Base-by-base conservation (phyloP, 2,329 filamentous ascomycete genomes). In the Xylaria polymorpha region DNA sequence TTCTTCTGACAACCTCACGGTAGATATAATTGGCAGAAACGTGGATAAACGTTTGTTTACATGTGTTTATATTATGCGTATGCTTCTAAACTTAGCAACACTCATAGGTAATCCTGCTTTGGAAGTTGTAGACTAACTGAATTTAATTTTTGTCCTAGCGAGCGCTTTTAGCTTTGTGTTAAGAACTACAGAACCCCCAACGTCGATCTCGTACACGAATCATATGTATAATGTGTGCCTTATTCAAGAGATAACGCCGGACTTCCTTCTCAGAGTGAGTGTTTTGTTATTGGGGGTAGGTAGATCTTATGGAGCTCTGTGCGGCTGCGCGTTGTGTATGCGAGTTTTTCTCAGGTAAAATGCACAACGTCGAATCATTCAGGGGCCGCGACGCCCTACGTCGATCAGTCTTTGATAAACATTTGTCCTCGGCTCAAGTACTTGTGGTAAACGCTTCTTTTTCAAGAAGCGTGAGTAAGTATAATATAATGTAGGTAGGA, bases 31-130 rank as follows among this genome's bases (percentile, higher is more conserved):
- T 29, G 41, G 35, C 29, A 18, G 29, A 29, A 55, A 32, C 35
- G 9, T n/a, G 57, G 43, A 32, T n/a, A 15, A 10, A 41, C 37
- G 53, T 53, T 58, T 44, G 53, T 53, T 58, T 20, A 35, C 18
- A 41, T 55, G n/a, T 46, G 32, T 43, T 61, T 10, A 41, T n/a
- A 37, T 43, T 41, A 48, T 43, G 15, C 10, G 20, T 3, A 39
- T 39, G 12, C 20, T 39, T 56, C n/a, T 4, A 8, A 39, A 20
- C 14, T 14, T 32, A 39, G 29, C 14, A 43, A 29, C 6, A 29
- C 15, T 6, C 15, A 35, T 35, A 15, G 22, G 12, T 50, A 37
- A 25, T 29, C 37, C 15, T 44, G 2, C 4, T 22, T 20, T 5
- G 3, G 25, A 29, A 29, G 25, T 29, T 29, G 25, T 29, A 29